Conservation (phyloP, 2,329 filamentous ascomycete genomes). For the Colletotrichum zoysiae region DNA sequence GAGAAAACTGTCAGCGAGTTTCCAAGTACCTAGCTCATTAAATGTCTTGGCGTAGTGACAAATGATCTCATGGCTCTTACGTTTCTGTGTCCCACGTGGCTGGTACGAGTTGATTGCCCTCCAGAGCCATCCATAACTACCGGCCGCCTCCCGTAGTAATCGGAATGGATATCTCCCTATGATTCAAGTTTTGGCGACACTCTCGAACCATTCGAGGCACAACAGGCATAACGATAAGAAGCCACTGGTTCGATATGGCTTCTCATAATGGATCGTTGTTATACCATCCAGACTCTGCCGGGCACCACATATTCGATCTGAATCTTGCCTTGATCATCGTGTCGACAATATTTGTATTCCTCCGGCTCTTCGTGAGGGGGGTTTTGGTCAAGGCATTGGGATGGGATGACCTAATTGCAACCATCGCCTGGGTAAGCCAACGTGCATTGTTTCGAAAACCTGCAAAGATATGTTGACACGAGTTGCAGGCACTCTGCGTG, state of each 20-base stretch:
- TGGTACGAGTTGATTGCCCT: neutral
- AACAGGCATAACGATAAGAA: neutral
- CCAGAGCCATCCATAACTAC: constrained; percentile 2
- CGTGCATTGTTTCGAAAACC: rapidly evolving
- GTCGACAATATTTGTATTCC: constrained; percentile 24
- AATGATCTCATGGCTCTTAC: constrained; percentile 1
- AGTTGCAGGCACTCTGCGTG: constrained; percentile 16
- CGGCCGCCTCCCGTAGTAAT: constrained; percentile 8
- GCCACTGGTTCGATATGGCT: constrained; percentile 5
- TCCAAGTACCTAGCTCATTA: neutral
- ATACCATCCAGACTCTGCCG: constrained; percentile 26
- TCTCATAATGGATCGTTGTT: neutral
- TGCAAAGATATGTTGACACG: neutral
- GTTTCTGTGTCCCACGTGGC: constrained; percentile 20
- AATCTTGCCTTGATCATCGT: constrained; percentile 36
- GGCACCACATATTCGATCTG: constrained; percentile 35
- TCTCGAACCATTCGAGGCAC: constrained; percentile 10
- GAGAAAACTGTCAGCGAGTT: neutral
- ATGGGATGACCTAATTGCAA: constrained; percentile 34
- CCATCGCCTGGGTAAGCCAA: constrained; percentile 30
- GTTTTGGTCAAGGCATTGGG: constrained; percentile 28
- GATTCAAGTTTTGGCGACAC: neutral
- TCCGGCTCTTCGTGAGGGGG: constrained; percentile 31
- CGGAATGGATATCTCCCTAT: neutral
- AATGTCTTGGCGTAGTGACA: constrained; percentile 2